Conservation (phyloP, 192 early-diverging fungal genomes). For the Rhizophagus prolifer region DNA sequence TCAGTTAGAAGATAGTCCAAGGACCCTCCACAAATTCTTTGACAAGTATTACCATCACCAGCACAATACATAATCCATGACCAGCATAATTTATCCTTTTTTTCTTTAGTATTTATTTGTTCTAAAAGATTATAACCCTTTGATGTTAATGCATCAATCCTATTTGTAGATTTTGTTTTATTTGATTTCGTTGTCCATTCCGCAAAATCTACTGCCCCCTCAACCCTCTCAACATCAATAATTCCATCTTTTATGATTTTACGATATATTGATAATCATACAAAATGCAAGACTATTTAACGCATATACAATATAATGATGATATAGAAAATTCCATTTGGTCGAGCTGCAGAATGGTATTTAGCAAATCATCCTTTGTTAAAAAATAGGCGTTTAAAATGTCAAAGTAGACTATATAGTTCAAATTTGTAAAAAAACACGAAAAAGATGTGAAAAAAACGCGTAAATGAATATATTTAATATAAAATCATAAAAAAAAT, state of each 20-base stretch:
- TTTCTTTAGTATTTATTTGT: not conserved
- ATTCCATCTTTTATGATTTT: not conserved
- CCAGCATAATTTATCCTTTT: conserved; percentile 22
- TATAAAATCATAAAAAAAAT: too few species aligned
- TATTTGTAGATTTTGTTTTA: too few species aligned
- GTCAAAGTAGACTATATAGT: not conserved
- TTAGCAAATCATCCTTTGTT: not conserved
- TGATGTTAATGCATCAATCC: too few species aligned
- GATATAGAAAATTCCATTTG: not conserved
- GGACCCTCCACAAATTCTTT: not conserved
- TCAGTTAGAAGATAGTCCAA: conserved; percentile 4
- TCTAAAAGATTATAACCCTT: not conserved
- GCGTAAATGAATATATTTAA: too few species aligned
- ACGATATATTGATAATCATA: too few species aligned
- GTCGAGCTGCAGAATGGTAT: conserved; percentile 2
- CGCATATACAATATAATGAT: not conserved
- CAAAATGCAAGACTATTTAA: not conserved
- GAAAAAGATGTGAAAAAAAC: too few species aligned
- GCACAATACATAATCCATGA: conserved; percentile 7
- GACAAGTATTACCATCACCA: not conserved
- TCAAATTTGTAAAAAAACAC: not conserved
- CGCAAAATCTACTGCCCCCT: not conserved
- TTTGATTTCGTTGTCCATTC: not conserved
- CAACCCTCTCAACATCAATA: not conserved
- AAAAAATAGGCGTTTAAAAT: not conserved